Evolutionary conservation across 257 asterid genomes (phyloP).

Genomic region (Nicotiana noctiflora): DNA sequence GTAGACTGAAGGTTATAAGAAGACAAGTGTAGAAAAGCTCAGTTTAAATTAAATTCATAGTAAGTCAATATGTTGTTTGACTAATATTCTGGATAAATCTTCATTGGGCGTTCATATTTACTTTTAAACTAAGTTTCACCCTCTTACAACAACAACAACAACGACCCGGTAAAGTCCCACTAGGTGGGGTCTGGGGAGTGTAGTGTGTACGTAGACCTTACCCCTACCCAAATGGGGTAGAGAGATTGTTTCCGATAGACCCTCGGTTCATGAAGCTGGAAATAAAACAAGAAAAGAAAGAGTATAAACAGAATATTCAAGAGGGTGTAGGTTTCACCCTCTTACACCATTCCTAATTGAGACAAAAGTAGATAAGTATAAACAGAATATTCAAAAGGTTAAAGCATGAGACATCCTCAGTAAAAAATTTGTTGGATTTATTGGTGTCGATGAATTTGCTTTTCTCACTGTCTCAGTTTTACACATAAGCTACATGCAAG

Average conservation of each 20-base stretch:
- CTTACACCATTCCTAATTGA: background rate
- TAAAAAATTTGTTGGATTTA: background rate
- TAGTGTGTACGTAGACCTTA: too few species aligned
- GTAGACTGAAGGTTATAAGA: constrained; percentile 4
- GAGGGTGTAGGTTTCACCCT: too few species aligned
- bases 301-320: too few species aligned
- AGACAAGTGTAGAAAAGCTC: background rate
- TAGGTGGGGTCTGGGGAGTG: too few species aligned
- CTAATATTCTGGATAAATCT: background rate
- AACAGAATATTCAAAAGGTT: constrained; percentile 6
- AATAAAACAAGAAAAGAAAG: too few species aligned
- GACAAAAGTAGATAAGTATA: background rate
- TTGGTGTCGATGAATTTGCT: background rate
- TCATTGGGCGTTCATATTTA: background rate
- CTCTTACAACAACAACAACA: too few species aligned
- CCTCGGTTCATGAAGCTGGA: too few species aligned
- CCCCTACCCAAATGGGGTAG: too few species aligned
- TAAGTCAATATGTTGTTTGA: background rate
- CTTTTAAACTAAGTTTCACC: background rate
- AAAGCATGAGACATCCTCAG: background rate
- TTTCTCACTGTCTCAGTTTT: background rate
- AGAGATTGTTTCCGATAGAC: too few species aligned
- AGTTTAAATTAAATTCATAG: background rate
- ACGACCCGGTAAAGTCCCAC: too few species aligned
- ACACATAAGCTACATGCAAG: background rate